Evolutionary conservation across 2,329 filamentous ascomycete species (phyloP).

Genomic region (Dichotomopilus funicola): DNA sequence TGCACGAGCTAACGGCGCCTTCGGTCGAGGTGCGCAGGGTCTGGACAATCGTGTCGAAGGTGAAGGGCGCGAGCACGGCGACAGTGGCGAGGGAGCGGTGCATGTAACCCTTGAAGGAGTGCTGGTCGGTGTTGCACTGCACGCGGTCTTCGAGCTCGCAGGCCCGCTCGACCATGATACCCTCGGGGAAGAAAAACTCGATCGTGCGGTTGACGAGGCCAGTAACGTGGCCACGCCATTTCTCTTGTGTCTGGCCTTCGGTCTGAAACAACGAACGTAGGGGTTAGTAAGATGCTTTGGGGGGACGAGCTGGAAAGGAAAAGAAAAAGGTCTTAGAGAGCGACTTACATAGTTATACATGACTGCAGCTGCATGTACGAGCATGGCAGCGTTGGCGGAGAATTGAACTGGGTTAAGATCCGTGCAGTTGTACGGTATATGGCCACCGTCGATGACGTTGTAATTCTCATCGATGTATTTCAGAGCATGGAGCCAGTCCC

Average conservation of each 20-base stretch:
- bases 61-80: constrained; percentile 22
- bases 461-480: constrained; percentile 46
- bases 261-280: constrained; percentile 31
- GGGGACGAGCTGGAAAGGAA: not conserved
- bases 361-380: constrained; percentile 51
- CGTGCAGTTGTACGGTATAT: constrained; percentile 47
- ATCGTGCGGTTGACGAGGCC: constrained; percentile 38
- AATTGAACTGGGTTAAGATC: constrained; percentile 51
- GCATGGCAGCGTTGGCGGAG: constrained; percentile 55
- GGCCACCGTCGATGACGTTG: constrained; percentile 54
- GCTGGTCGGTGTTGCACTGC: constrained; percentile 54
- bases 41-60: constrained; percentile 30
- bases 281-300: not conserved
- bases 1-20: constrained; percentile 43
- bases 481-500: constrained; percentile 43
- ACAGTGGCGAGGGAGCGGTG: constrained; percentile 44
- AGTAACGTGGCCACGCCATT: constrained; percentile 47
- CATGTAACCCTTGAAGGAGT: constrained; percentile 52
- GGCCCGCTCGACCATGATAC: constrained; percentile 44
- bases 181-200: constrained; percentile 29
- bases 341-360: constrained; percentile 54
- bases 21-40: constrained; percentile 41
- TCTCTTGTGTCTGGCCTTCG: constrained; percentile 29
- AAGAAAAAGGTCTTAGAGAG: too few relatives aligned
- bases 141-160: constrained; percentile 41